Evolutionary conservation across 495 filamentous ascomycete species (phyloP).

Genomic region (Xylaria sp.): DNA sequence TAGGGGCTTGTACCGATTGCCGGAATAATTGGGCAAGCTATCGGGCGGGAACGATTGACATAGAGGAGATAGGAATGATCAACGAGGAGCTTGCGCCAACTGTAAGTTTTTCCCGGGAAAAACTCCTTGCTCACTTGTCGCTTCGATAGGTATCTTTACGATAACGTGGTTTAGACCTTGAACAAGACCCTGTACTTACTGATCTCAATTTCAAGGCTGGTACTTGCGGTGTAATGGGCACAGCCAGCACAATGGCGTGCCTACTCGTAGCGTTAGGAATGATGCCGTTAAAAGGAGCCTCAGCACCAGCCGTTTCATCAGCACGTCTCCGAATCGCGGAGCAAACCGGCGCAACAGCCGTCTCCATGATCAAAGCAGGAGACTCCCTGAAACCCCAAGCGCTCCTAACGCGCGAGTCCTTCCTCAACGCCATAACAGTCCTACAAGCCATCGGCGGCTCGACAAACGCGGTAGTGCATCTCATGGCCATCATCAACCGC

Average conservation of each 20-base stretch:
- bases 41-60: slow-evolving; percentile 64
- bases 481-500: slow-evolving; percentile 68
- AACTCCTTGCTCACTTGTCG: not conserved
- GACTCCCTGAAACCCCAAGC: slow-evolving; percentile 57
- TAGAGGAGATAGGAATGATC: slow-evolving; percentile 70
- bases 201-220: slow-evolving; percentile 59
- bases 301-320: slow-evolving; percentile 70
- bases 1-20: slow-evolving; percentile 74
- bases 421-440: slow-evolving; percentile 71
- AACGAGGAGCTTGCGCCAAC: slow-evolving; percentile 73
- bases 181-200: not conserved
- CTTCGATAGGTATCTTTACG: not conserved
- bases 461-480: slow-evolving; percentile 71
- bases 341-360: slow-evolving; percentile 65
- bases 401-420: slow-evolving; percentile 65
- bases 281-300: slow-evolving; percentile 67
- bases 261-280: slow-evolving; percentile 67
- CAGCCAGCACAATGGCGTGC: slow-evolving; percentile 74
- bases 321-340: slow-evolving; percentile 69
- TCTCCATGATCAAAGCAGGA: slow-evolving; percentile 49
- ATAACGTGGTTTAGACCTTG: not conserved
- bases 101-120: slow-evolving; percentile 40
- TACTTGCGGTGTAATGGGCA: slow-evolving; percentile 75
- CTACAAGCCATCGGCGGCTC: slow-evolving; percentile 74
- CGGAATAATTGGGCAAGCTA: slow-evolving; percentile 72